Percentiles rank a stretch among this genome's conserved stretches.
These are phyloP conservation scores for Clarireedia monteithiana DNA, from an alignment of 2,329 filamentous ascomycete genomes.

Conservation along the genomic window DNA sequence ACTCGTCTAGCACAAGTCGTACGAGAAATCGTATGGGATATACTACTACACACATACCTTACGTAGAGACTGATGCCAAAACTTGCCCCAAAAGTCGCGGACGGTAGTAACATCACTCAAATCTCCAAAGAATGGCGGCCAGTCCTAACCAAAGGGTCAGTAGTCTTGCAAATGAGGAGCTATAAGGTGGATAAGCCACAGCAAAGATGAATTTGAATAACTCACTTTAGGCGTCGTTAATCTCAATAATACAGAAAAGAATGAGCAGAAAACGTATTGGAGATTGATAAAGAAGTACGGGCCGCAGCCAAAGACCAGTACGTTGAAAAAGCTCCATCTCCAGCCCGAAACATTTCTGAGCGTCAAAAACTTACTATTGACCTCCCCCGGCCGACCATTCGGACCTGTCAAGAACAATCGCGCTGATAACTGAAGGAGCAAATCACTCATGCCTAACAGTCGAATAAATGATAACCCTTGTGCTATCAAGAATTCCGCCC, in stretches of 20 bases:
- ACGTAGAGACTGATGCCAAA: constrained; percentile 6
- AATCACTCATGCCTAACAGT: too few species aligned
- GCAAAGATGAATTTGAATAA: too few species aligned
- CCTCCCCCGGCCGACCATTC: background rate
- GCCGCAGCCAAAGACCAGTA: background rate
- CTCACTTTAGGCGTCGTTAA: background rate
- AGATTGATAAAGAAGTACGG: background rate
- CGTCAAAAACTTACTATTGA: background rate
- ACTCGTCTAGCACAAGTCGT: too few species aligned
- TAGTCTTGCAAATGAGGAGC: too few species aligned
- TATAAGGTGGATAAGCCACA: too few species aligned
- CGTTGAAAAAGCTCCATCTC: background rate
- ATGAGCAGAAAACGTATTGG: background rate
- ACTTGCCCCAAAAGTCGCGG: constrained; percentile 2
- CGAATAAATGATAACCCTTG: too few species aligned
- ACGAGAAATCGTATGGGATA: too few species aligned
- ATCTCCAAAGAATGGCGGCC: constrained; percentile 1
- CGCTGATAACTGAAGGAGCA: background rate
- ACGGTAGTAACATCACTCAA: background rate
- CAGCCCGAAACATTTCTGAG: too few species aligned
- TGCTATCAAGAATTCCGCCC: too few species aligned
- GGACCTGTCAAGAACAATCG: background rate
- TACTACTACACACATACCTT: background rate
- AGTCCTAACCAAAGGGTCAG: constrained; percentile 6
- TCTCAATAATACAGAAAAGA: background rate